phyloP scores from a whole-genome alignment of 805 yeast species.

The Saccharomycopsis sp. region DNA sequence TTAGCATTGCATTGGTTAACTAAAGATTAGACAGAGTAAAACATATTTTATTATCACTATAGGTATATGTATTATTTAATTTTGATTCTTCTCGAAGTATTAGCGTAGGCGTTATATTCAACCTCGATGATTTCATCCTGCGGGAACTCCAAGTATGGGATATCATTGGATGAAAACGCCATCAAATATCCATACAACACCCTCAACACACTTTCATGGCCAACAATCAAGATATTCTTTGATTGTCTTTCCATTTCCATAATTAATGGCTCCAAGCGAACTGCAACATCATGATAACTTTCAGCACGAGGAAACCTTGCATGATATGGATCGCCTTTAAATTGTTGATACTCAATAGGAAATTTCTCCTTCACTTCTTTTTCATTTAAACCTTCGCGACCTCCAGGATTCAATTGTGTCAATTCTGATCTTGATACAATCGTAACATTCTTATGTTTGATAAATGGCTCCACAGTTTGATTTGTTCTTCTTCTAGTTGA shows the following conservation, averaged over 20 bases:
- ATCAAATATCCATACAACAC: slow-evolving; percentile 91
- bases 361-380: slow-evolving; percentile 51
- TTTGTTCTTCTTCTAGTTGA: slow-evolving; percentile 81
- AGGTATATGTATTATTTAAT: slow-evolving; percentile 25
- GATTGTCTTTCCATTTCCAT: slow-evolving; percentile 91
- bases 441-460: slow-evolving; percentile 47
- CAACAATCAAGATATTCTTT: slow-evolving; percentile 81
- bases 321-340: slow-evolving; percentile 78
- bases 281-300: slow-evolving; percentile 92
- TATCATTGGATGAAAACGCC: slow-evolving; percentile 84
- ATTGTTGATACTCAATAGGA: slow-evolving; percentile 66
- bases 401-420: slow-evolving; percentile 86
- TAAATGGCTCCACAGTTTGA: slow-evolving; percentile 68
- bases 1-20: slow-evolving; percentile 63
- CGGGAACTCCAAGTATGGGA: slow-evolving; percentile 73
- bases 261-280: slow-evolving; percentile 86
- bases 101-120: slow-evolving; percentile 78
- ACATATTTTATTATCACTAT: background rate
- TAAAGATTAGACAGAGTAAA: slow-evolving; percentile 30
- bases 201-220: slow-evolving; percentile 84
- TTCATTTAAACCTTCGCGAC: slow-evolving; percentile 60
- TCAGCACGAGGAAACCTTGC: slow-evolving; percentile 89
- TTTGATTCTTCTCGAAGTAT: slow-evolving; percentile 50
- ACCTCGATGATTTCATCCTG: slow-evolving; percentile 82
- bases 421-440: slow-evolving; percentile 75